Evolutionary conservation across 345 rosid species (phyloP), one percentile per base, ranked within the genome.

Genomic region (Corchorus capsularis): DNA sequence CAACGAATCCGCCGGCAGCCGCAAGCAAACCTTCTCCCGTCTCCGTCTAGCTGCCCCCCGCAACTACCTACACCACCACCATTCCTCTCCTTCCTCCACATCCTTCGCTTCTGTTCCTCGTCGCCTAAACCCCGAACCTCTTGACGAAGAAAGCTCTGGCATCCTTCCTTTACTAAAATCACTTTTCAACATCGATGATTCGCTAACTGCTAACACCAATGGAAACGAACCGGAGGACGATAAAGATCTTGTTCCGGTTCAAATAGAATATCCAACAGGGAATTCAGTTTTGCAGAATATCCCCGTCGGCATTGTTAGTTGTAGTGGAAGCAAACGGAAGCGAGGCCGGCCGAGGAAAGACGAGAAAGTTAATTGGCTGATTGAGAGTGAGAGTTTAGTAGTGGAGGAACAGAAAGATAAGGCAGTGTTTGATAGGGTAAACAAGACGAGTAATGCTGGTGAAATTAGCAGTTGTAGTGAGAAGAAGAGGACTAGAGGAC

Each of bases 1-100:
- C 89, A 96, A 93, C 65, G 99, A 95, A 74, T 95, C 98, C 67
- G 97, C 99, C 69, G 98, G 98, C 1, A 91, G 97, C 81, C 93
- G 92, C 63, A 93, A 91, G 47, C 99, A 96, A 75, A 96, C 99
- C 66, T 95, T 89, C 87, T 93, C 83, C 64, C 96, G 94, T 52
- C 91, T 96, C 77, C 96, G 94, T 61, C 88, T 95, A 1, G 92
- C 88, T 56, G 83, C 87, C 47, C 84, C 89, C n/a, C 96, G 95
- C 19, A 77, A 79, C 81, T 57, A 72, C 73, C 67, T 50, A 34
- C 69, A 55, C 52, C 79, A 66, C 54, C 59, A 69, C 5, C 46
- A 53, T 70, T 73, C 81, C 63, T 75, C 72, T 10, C 65, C 72
- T 75, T 45, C 80, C 69, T 27, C 62, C 81, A 57, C 41, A 62